Conservation (phyloP, 768 basidiomycete genomes). For the Tulasnella sp. region DNA sequence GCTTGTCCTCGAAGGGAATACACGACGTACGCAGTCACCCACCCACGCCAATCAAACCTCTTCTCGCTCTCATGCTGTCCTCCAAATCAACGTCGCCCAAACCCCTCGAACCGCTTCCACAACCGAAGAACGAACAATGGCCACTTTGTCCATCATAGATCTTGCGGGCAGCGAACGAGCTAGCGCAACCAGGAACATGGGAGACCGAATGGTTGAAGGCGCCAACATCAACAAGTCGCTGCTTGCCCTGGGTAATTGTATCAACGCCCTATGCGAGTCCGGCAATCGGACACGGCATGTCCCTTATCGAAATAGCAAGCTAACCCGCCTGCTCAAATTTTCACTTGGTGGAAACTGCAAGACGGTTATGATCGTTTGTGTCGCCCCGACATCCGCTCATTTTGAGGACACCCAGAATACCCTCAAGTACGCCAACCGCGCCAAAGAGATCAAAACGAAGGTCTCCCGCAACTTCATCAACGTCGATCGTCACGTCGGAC, state of each 20-base stretch:
- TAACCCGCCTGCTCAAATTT: slow-evolving; percentile 94
- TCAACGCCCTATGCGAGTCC: slow-evolving; percentile 94
- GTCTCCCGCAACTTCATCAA: slow-evolving; percentile 89
- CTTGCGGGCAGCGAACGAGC: slow-evolving; percentile 95
- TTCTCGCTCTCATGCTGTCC: slow-evolving; percentile 93
- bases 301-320: slow-evolving; percentile 96
- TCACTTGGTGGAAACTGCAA: slow-evolving; percentile 98
- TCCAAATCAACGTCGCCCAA: slow-evolving; percentile 88
- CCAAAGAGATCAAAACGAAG: slow-evolving; percentile 96
- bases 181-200: slow-evolving; percentile 93
- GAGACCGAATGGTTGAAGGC: slow-evolving; percentile 95
- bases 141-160: slow-evolving; percentile 94
- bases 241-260: slow-evolving; percentile 93
- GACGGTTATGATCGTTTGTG: slow-evolving; percentile 98
- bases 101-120: slow-evolving; percentile 75
- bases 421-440: slow-evolving; percentile 91
- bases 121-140: slow-evolving; percentile 71
- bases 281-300: slow-evolving; percentile 79
- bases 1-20: slow-evolving; percentile 82
- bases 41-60: slow-evolving; percentile 96
- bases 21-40: slow-evolving; percentile 77
- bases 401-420: slow-evolving; percentile 99
- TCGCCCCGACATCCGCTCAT: slow-evolving; percentile 88
- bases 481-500: slow-evolving; percentile 87
- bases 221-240: slow-evolving; percentile 99